phyloP scores from a whole-genome alignment of 1,139 yeast species.

The Protomyces macrosporus region DNA sequence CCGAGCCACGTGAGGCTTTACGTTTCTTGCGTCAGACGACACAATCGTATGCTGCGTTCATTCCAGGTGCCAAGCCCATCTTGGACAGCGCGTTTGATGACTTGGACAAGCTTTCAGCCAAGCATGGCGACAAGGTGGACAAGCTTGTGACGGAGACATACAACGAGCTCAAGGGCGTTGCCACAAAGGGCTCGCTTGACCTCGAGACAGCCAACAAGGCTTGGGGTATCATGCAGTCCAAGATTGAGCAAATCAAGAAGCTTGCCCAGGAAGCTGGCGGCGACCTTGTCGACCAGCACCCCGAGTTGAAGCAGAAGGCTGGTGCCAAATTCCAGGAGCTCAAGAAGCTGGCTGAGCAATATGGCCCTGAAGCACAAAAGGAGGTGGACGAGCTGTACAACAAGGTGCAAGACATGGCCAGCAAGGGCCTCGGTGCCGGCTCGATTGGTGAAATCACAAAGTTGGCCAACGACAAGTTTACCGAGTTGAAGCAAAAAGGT shows the following conservation, averaged over 20 bases:
- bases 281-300: slow-evolving; percentile 23
- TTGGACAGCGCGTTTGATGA: slow-evolving; percentile 22
- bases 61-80: slow-evolving; percentile 26
- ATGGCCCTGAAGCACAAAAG: slow-evolving; percentile 27
- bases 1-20: slow-evolving; percentile 20
- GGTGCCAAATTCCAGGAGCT: slow-evolving; percentile 15
- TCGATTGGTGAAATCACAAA: slow-evolving; percentile 11
- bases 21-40: slow-evolving; percentile 9
- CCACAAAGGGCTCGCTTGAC: slow-evolving; percentile 11
- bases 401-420: slow-evolving; percentile 22
- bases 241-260: slow-evolving; percentile 16
- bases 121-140: slow-evolving; percentile 28
- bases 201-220: slow-evolving; percentile 23
- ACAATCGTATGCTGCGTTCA: slow-evolving; percentile 21
- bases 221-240: slow-evolving; percentile 13
- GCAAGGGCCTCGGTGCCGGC: slow-evolving; percentile 20
- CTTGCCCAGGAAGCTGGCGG: slow-evolving; percentile 19
- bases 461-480: slow-evolving; percentile 9
- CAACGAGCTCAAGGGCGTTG: slow-evolving; percentile 14
- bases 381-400: slow-evolving; percentile 16
- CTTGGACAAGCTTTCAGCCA: slow-evolving; percentile 20
- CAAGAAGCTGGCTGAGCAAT: slow-evolving; percentile 18
- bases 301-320: slow-evolving; percentile 18
- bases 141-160: slow-evolving; percentile 24
- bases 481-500: slow-evolving; percentile 22